Evolutionary conservation across 305 asterid species (phyloP).

Genomic region (Ilex paraguariensis): DNA sequence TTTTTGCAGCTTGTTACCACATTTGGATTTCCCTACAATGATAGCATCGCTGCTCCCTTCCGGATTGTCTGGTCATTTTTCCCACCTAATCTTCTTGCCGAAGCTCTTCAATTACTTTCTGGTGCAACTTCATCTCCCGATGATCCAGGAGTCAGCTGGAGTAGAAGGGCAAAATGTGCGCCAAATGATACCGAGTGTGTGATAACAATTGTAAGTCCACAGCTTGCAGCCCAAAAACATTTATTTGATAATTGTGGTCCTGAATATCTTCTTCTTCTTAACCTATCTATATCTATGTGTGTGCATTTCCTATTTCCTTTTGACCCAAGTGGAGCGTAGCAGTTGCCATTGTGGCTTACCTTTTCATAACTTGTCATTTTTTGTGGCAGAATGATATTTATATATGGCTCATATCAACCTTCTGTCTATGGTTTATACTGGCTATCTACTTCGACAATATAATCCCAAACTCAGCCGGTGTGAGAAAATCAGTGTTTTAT

Average conservation of each 20-base stretch:
- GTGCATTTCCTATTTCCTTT: too few relatives aligned
- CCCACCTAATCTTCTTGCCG: constrained; percentile 86
- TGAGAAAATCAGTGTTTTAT: constrained; percentile 66
- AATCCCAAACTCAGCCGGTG: constrained; percentile 73
- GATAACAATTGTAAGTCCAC: constrained; percentile 52
- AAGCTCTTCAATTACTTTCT: constrained; percentile 61
- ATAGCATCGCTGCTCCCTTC: constrained; percentile 25
- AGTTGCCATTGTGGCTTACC: not conserved
- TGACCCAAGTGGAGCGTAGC: not conserved
- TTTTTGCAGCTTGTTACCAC: constrained; percentile 52
- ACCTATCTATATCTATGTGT: not conserved
- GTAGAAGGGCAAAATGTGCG: constrained; percentile 51
- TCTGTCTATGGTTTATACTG: constrained; percentile 63
- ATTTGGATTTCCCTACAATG: constrained; percentile 56
- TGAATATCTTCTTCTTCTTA: not conserved
- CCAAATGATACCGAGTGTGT: constrained; percentile 51
- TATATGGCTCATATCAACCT: constrained; percentile 55
- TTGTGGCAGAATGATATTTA: constrained; percentile 55
- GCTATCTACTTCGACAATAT: constrained; percentile 90
- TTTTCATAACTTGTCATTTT: constrained; percentile 17
- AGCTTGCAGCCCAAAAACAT: not conserved
- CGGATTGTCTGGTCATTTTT: constrained; percentile 67
- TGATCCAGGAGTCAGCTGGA: constrained; percentile 84
- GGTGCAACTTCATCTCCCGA: constrained; percentile 52
- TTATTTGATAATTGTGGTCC: not conserved